These are phyloP conservation scores for Naematelia encephala DNA, from an alignment of 768 basidiomycete species.

Conservation along the genomic window DNA sequence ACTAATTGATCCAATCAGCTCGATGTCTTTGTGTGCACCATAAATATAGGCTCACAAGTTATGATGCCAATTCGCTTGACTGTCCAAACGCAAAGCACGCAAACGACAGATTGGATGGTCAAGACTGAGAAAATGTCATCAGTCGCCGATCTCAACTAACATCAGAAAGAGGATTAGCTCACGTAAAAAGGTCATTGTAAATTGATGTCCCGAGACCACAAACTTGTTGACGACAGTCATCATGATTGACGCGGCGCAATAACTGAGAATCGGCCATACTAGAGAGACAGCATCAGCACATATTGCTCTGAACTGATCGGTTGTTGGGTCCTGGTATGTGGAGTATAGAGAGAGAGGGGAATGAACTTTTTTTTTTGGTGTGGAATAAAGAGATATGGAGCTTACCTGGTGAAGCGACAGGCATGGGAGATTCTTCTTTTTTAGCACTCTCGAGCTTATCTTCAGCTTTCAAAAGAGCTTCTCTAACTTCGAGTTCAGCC, in stretches of 20 bases:
- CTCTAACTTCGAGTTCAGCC: slow-evolving; percentile 30
- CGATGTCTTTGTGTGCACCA: background rate
- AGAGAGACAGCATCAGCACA: no score
- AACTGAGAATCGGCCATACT: slow-evolving; percentile 81
- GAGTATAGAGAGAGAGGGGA: no score
- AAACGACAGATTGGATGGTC: slow-evolving; percentile 85
- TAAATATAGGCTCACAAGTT: slow-evolving; percentile 23
- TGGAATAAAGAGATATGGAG: no score
- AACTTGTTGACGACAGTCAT: slow-evolving; percentile 99
- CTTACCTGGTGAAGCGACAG: slow-evolving; percentile 37
- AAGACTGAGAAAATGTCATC: slow-evolving; percentile 55
- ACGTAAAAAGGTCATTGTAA: slow-evolving; percentile 92
- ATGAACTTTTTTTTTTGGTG: no score
- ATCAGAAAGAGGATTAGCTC: slow-evolving; percentile 8
- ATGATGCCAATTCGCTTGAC: slow-evolving; percentile 66
- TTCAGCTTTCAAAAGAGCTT: slow-evolving; percentile 19
- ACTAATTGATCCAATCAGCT: slow-evolving; percentile 52
- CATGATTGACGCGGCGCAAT: slow-evolving; percentile 85
- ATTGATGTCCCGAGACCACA: slow-evolving; percentile 86
- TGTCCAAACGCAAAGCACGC: slow-evolving; percentile 67
- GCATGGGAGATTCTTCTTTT: slow-evolving; percentile 34
- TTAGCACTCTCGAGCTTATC: slow-evolving; percentile 33
- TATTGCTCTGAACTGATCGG: no score
- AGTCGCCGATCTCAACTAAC: background rate
- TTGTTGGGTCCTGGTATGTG: no score